Conservation (phyloP, 345 rosid genomes). For the Boechera stricta region DNA sequence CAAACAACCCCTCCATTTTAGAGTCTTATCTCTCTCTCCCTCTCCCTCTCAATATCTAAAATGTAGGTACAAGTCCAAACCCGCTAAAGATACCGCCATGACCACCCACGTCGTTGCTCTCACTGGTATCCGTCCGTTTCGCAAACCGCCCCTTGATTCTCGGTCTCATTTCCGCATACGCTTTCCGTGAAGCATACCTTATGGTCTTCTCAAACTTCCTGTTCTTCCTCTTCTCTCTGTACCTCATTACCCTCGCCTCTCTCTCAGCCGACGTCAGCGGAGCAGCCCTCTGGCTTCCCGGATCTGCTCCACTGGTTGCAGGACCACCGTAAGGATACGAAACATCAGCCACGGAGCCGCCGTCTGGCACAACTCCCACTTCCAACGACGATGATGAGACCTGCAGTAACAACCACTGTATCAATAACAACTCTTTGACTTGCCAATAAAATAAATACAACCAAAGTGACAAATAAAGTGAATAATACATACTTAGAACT, state of each 20-base stretch:
- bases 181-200: slow-evolving; percentile 89
- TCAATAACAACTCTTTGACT: not conserved
- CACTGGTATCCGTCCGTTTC: slow-evolving; percentile 60
- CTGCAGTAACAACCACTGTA: slow-evolving; percentile 44
- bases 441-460: not conserved
- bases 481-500: no score
- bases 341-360: slow-evolving; percentile 62
- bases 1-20: not conserved
- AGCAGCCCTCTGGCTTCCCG: slow-evolving; percentile 54
- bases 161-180: slow-evolving; percentile 90
- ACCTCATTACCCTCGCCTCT: slow-evolving; percentile 93
- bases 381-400: slow-evolving; percentile 89
- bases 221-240: slow-evolving; percentile 98
- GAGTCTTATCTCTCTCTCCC: slow-evolving; percentile 13
- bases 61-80: slow-evolving; percentile 86
- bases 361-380: slow-evolving; percentile 94
- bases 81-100: slow-evolving; percentile 52
- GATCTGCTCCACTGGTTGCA: slow-evolving; percentile 49
- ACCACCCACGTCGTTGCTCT: slow-evolving; percentile 47
- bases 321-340: slow-evolving; percentile 57
- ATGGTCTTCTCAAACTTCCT: slow-evolving; percentile 97
- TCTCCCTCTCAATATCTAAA: slow-evolving; percentile 41
- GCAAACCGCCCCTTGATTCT: slow-evolving; percentile 94
- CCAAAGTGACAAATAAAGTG: not conserved
- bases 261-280: slow-evolving; percentile 80